phyloP scores from a whole-genome alignment of 768 basidiomycete genomes.

The Tulasnella calospora region DNA sequence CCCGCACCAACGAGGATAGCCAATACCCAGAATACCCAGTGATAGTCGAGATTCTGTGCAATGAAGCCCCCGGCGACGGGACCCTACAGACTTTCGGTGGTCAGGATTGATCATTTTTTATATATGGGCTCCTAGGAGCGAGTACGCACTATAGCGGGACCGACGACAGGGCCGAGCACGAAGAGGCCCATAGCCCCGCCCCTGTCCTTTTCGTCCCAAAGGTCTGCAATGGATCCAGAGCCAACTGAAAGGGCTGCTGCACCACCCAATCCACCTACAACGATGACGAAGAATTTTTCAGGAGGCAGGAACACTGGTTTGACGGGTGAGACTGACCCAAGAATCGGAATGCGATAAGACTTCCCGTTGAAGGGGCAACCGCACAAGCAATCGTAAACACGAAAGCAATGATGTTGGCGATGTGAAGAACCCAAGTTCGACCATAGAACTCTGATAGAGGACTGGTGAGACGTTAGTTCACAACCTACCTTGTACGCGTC shows the following conservation, averaged over 20 bases:
- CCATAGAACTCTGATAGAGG: slow-evolving; percentile 74
- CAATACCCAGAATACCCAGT: slow-evolving; percentile 30
- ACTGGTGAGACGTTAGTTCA: background rate
- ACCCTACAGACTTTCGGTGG: background rate
- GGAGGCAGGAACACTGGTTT: background rate
- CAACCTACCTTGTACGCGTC: background rate
- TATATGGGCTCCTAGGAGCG: background rate
- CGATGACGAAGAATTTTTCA: background rate
- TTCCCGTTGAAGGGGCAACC: slow-evolving; percentile 51
- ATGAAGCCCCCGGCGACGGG: slow-evolving; percentile 28
- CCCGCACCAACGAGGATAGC: slow-evolving; percentile 28
- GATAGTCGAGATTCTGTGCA: slow-evolving; percentile 24
- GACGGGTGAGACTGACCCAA: slow-evolving; percentile 46
- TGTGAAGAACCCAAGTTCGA: slow-evolving; percentile 60
- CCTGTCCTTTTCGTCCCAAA: slow-evolving; percentile 28
- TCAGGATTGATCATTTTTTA: background rate
- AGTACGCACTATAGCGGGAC: slow-evolving; percentile 26
- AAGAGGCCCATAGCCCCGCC: slow-evolving; percentile 30
- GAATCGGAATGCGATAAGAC: slow-evolving; percentile 63
- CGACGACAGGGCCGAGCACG: slow-evolving; percentile 29
- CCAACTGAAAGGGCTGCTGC: slow-evolving; percentile 29
- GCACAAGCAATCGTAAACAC: slow-evolving; percentile 66
- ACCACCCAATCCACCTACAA: slow-evolving; percentile 30
- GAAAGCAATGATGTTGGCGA: slow-evolving; percentile 56
- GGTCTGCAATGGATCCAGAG: slow-evolving; percentile 28